A percentile compares a stretch with the other conserved stretches of the same genome.
phyloP scores from a whole-genome alignment of 306 rosid species.

The Citrullus amarus region DNA sequence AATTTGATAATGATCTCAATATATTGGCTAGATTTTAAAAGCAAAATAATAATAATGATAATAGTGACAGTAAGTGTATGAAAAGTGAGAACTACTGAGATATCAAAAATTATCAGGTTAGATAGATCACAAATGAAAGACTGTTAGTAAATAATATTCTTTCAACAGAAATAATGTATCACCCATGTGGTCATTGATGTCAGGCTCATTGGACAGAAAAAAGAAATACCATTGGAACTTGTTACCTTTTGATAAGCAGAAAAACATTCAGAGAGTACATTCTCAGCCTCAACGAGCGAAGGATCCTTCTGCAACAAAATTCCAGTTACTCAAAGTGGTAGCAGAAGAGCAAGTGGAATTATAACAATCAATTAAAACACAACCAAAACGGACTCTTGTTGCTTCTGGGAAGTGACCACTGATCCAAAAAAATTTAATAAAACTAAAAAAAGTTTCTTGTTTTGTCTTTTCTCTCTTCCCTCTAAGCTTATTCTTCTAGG shows the following conservation, averaged over 20 bases:
- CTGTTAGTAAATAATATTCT: background rate
- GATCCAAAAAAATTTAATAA: background rate
- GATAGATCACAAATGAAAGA: background rate
- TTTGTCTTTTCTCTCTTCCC: background rate
- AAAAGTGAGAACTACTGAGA: background rate
- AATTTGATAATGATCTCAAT: background rate
- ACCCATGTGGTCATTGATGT: background rate
- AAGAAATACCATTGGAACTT: background rate
- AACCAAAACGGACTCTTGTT: background rate
- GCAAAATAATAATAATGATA: no score
- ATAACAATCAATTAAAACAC: background rate
- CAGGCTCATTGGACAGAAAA: background rate
- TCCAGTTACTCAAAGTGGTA: background rate
- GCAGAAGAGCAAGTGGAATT: background rate
- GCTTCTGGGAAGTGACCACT: background rate
- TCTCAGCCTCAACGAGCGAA: slow-evolving; percentile 30
- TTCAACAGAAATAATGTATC: background rate
- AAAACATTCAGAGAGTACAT: slow-evolving; percentile 45
- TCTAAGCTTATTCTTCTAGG: background rate
- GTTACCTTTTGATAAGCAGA: slow-evolving; percentile 56
- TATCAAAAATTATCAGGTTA: background rate
- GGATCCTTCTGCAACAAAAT: slow-evolving; percentile 30
- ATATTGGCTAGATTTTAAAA: background rate
- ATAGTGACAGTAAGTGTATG: background rate
- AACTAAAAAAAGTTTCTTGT: background rate